phyloP scores from a whole-genome alignment of 805 yeast genomes.

The Yueomyces sinensis region DNA sequence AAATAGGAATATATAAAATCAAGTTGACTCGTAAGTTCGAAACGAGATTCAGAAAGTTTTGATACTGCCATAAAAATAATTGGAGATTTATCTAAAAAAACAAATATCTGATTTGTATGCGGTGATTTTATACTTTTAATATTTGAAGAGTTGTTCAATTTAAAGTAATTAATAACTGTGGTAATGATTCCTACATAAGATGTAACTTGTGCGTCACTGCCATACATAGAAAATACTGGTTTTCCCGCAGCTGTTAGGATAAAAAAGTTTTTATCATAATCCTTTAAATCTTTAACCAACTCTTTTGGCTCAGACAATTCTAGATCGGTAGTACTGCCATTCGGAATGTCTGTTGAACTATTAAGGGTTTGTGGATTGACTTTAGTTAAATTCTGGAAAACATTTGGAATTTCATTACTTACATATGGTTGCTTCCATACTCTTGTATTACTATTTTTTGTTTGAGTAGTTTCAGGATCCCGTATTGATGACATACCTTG shows the following conservation, averaged over 20 bases:
- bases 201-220: slow-evolving; percentile 35
- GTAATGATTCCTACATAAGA: slow-evolving; percentile 73
- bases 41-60: slow-evolving; percentile 36
- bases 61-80: slow-evolving; percentile 63
- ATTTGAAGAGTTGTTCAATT: slow-evolving; percentile 24
- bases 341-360: background rate
- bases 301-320: background rate
- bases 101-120: slow-evolving; percentile 25
- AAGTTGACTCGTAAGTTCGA: slow-evolving; percentile 47
- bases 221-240: slow-evolving; percentile 71
- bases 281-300: background rate
- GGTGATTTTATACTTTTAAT: slow-evolving; percentile 32
- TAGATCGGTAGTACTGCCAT: background rate
- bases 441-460: background rate
- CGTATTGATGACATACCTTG: background rate
- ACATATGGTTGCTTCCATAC: slow-evolving; percentile 9
- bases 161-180: slow-evolving; percentile 62
- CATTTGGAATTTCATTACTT: slow-evolving; percentile 19
- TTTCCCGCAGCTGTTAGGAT: slow-evolving; percentile 78
- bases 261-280: slow-evolving; percentile 51
- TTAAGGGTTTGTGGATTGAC: background rate
- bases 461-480: background rate
- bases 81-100: slow-evolving; percentile 52
- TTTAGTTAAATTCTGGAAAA: slow-evolving; percentile 6
- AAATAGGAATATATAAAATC: slow-evolving; percentile 64